A percentile compares a stretch with the other conserved stretches of the same genome.
Evolutionary conservation across 2,329 filamentous ascomycete species (phyloP).

Genomic region (Neopestalotiopsis clavispora): DNA sequence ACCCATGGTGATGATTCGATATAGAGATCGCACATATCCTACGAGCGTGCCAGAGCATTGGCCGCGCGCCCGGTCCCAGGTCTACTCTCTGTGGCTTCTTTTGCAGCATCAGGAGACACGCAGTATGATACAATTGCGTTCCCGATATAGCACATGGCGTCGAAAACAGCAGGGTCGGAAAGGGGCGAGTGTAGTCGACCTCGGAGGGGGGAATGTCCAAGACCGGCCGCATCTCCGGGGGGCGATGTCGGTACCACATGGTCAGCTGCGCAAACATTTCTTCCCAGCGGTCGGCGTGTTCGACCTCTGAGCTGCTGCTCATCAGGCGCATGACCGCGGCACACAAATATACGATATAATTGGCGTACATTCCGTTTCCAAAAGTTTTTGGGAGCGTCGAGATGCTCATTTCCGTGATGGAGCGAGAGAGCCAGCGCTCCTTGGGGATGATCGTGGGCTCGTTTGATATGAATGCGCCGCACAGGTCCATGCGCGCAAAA

Average conservation of each 20-base stretch:
- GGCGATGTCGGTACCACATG: constrained; percentile 44
- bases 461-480: constrained; percentile 56
- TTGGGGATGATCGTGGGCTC: constrained; percentile 54
- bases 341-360: constrained; percentile 53
- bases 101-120: constrained; percentile 9
- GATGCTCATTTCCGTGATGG: constrained; percentile 35
- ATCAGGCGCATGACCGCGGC: constrained; percentile 49
- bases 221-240: constrained; percentile 41
- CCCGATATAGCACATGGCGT: constrained; percentile 7
- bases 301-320: constrained; percentile 29
- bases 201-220: constrained; percentile 22
- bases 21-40: constrained; percentile 6
- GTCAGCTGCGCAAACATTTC: constrained; percentile 43
- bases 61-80: background rate
- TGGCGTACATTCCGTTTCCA: constrained; percentile 53
- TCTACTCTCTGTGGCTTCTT: background rate
- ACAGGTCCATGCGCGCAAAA: constrained; percentile 59
- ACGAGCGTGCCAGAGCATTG: constrained; percentile 15
- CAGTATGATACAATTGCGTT: constrained; percentile 13
- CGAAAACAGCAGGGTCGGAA: constrained; percentile 10
- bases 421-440: constrained; percentile 47
- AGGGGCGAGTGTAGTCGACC: background rate
- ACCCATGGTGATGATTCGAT: constrained; percentile 15
- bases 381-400: constrained; percentile 39
- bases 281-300: constrained; percentile 36